Percentiles rank a stretch among this genome's conserved stretches.
Conservation (phyloP, 1,139 yeast species). For the Sugiyamaella sp. region DNA sequence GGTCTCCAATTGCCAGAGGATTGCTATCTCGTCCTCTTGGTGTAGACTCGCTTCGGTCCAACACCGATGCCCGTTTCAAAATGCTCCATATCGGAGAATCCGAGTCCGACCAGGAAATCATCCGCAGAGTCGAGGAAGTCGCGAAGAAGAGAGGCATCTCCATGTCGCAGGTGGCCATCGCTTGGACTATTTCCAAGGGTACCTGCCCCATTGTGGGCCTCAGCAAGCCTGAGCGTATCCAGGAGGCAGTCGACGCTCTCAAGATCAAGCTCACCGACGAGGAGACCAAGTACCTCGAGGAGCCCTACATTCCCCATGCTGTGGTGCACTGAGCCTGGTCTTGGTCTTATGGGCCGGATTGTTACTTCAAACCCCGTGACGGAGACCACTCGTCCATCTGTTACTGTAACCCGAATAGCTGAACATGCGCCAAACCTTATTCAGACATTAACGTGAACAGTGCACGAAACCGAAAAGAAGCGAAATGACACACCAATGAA, state of each 20-base stretch:
- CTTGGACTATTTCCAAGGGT: slow-evolving; percentile 59
- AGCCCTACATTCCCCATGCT: slow-evolving; percentile 47
- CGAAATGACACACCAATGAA: no score
- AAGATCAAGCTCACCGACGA: slow-evolving; percentile 50
- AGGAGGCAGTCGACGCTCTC: slow-evolving; percentile 55
- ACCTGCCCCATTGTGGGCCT: slow-evolving; percentile 59
- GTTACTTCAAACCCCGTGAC: no score
- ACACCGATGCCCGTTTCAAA: slow-evolving; percentile 17
- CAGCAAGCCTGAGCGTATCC: slow-evolving; percentile 52
- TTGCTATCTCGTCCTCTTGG: slow-evolving; percentile 47
- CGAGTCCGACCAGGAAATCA: slow-evolving; percentile 44
- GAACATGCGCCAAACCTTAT: no score
- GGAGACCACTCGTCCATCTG: no score
- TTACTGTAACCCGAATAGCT: no score
- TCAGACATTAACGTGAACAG: no score
- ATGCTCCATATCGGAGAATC: slow-evolving; percentile 4
- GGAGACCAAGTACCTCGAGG: slow-evolving; percentile 54
- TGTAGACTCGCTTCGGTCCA: slow-evolving; percentile 18
- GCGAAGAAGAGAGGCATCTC: slow-evolving; percentile 49
- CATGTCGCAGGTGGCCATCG: slow-evolving; percentile 58
- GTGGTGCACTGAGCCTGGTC: slow-evolving; percentile 1
- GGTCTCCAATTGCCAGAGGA: slow-evolving; percentile 55
- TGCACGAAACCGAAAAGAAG: no score
- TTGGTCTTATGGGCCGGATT: neutral
- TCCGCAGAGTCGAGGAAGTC: slow-evolving; percentile 55